Evolutionary conservation across 2,329 filamentous ascomycete genomes (phyloP), one percentile per base, ranked within the genome.

Genomic region (Eutypa lata): DNA sequence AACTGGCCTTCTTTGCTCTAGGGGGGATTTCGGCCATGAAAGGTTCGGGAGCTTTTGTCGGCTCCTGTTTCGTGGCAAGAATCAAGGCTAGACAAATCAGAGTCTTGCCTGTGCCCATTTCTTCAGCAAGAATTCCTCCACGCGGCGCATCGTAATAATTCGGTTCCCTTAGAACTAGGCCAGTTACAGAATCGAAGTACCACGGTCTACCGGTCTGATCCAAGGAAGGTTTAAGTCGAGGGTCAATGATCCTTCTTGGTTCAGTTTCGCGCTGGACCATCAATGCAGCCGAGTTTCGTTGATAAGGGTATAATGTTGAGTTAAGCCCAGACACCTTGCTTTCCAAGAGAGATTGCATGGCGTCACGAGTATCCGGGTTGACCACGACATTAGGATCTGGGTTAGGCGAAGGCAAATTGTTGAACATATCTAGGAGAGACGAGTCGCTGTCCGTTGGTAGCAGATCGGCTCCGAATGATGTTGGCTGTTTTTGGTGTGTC

Each of bases 101-200:
- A 0, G 93, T 97, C 73, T 97, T 97, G 0, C 93, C 92, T 0
- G 81, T 73, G 6, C 87, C 88, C 89, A 92, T 92, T 57, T 89
- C 87, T 65, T 94, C 90, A 0, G 89, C 88, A 14, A 91, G 73
- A 14, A 93, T 88, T 2, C 91, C 93, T 33, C 92, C 91, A 53
- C 80, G 78, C 5, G 86, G 81, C 24, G 84, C 80, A 44, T 94
- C 90, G 60, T 93, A 96, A 53, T 82, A 81, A 2, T 81, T 79
- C 11, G 89, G 86, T n/a, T 88, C 81, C 35, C 76, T 76, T 0
- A 89, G 67, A 47, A 91, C 79, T 0, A 76, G 75, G 0, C 83
- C 82, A 16, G 83, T 79, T 44, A 86, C 80, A 5, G 81, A 75
- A 56, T 92, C 87, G 58, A 87, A 87, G 65, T 89, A 96, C 74